These are phyloP conservation scores for Apophysomyces ossiformis DNA, from an alignment of 371 early-diverging fungal species.

Conservation along the genomic window DNA sequence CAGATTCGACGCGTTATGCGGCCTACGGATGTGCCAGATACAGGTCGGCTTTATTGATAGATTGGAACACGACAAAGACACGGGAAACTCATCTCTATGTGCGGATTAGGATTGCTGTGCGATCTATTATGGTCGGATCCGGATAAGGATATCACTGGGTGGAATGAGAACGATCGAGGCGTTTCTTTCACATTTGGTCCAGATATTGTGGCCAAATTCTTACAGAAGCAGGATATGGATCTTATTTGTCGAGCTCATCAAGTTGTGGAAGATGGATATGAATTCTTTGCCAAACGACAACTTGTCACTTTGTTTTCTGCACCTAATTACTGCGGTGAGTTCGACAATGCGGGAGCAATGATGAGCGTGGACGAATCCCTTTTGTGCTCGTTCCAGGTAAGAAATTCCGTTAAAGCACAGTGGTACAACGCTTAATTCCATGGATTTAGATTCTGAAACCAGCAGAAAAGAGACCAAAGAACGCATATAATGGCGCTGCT, in stretches of 20 bases:
- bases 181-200: slow-evolving; percentile 94
- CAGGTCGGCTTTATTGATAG: slow-evolving; percentile 28
- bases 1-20: slow-evolving; percentile 92
- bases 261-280: slow-evolving; percentile 99
- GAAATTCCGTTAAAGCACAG: neutral
- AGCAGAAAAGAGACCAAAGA: slow-evolving; percentile 35
- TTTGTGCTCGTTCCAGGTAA: slow-evolving; percentile 83
- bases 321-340: slow-evolving; percentile 99
- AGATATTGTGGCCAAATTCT: slow-evolving; percentile 83
- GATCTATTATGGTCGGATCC: slow-evolving; percentile 92
- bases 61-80: neutral
- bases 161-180: slow-evolving; percentile 98
- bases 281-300: slow-evolving; percentile 93
- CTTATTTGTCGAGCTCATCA: slow-evolving; percentile 96
- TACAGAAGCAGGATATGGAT: slow-evolving; percentile 89
- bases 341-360: slow-evolving; percentile 94
- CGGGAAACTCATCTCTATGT: neutral
- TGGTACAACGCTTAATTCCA: neutral
- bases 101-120: slow-evolving; percentile 68
- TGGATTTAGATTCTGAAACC: slow-evolving; percentile 32
- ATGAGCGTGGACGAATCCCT: slow-evolving; percentile 94
- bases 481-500: slow-evolving; percentile 23
- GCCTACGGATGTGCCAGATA: slow-evolving; percentile 98
- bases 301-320: slow-evolving; percentile 97
- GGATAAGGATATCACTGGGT: slow-evolving; percentile 71